phyloP scores from a whole-genome alignment of 345 rosid genomes.

The Gossypium rotundifolium region DNA sequence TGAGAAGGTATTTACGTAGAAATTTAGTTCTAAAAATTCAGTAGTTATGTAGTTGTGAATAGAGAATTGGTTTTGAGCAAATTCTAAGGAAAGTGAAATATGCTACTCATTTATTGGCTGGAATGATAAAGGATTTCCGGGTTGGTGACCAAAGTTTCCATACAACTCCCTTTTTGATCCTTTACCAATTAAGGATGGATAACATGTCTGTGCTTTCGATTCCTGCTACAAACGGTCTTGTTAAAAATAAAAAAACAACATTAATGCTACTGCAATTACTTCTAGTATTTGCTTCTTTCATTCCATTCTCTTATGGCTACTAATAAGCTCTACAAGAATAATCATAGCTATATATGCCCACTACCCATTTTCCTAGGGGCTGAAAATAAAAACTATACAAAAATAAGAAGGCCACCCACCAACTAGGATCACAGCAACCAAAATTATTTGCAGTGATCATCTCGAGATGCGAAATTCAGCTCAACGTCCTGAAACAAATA shows the following conservation, averaged over 20 bases:
- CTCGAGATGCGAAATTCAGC: constrained; percentile 8
- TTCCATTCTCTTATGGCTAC: neutral
- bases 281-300: neutral
- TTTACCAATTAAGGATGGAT: no score
- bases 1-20: no score
- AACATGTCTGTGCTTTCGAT: no score
- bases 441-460: constrained; percentile 16
- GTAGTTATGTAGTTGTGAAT: no score
- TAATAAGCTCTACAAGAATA: constrained; percentile 23
- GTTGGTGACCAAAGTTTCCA: no score
- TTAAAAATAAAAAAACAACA: no score
- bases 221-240: no score
- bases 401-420: neutral
- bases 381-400: neutral
- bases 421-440: constrained; percentile 17
- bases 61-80: no score
- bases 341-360: constrained; percentile 15
- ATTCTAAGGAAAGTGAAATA: no score
- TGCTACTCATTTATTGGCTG: rapidly evolving
- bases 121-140: no score
- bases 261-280: neutral
- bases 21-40: no score
- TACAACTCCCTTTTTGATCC: no score
- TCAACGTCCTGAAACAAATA: constrained; percentile 79
- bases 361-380: neutral